Percentiles rank a stretch among this genome's conserved stretches.
These are phyloP conservation scores for Melampsora americana DNA, from an alignment of 1,284 basidiomycete species.

Conservation along the genomic window DNA sequence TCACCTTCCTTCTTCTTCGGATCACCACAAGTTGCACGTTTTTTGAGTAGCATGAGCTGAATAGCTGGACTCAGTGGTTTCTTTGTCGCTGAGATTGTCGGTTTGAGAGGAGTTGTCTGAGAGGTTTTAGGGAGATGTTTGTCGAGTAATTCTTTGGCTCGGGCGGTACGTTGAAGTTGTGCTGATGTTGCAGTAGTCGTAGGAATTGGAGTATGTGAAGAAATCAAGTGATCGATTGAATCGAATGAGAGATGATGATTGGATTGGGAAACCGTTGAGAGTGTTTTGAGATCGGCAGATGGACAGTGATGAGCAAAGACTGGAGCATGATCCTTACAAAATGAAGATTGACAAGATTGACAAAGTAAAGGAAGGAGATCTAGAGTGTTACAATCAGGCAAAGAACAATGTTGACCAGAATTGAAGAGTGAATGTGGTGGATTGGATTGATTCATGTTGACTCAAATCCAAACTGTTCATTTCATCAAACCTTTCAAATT, in stretches of 20 bases:
- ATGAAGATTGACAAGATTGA: conserved; percentile 17
- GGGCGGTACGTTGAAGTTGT: conserved; percentile 15
- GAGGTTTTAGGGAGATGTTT: conserved; percentile 20
- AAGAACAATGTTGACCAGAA: conserved; percentile 34
- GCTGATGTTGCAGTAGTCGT: neutral
- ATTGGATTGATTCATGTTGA: too few relatives aligned
- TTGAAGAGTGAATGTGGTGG: conserved; percentile 8
- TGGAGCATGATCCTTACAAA: conserved; percentile 26
- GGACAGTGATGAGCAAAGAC: conserved; percentile 34
- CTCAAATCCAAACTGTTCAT: too few relatives aligned
- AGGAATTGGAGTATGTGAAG: neutral
- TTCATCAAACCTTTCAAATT: too few relatives aligned
- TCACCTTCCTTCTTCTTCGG: conserved; percentile 39
- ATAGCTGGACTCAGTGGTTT: conserved; percentile 24
- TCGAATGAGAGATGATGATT: conserved; percentile 3
- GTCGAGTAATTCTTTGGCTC: conserved; percentile 35
- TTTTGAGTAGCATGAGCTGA: conserved; percentile 34
- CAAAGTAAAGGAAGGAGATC: conserved; percentile 42
- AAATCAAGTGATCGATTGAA: conserved; percentile 15
- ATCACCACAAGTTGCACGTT: conserved; percentile 30
- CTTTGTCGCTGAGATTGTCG: conserved; percentile 14
- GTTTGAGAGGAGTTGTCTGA: conserved; percentile 6
- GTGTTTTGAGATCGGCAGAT: neutral
- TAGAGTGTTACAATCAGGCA: conserved; percentile 14
- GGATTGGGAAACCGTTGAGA: neutral